Percentiles rank a stretch among this genome's conserved stretches.
Evolutionary conservation across 2,329 filamentous ascomycete species (phyloP).

Genomic region (Hymenoscyphus repandus): DNA sequence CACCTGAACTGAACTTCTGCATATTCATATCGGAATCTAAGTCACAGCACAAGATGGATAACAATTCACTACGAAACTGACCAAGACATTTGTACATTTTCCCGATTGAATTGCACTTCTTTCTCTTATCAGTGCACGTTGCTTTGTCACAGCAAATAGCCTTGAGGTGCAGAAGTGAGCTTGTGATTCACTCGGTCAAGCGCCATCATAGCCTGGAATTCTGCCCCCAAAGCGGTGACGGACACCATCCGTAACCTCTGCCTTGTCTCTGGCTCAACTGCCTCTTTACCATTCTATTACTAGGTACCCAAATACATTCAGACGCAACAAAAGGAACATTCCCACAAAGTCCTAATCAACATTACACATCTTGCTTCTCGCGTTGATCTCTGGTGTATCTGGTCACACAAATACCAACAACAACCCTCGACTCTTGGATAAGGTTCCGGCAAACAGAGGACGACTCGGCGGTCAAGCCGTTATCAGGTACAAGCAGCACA

Average conservation of each 20-base stretch:
- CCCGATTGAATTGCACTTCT: too few relatives aligned
- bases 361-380: too few relatives aligned
- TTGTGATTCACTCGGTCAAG: constrained; percentile 2
- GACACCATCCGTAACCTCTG: background rate
- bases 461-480: constrained; percentile 3
- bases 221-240: constrained; percentile 1
- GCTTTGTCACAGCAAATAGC: background rate
- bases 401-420: background rate
- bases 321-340: too few relatives aligned
- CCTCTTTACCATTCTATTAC: background rate
- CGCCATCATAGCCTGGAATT: background rate
- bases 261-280: background rate
- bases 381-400: too few relatives aligned
- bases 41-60: too few relatives aligned
- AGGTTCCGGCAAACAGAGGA: constrained; percentile 1
- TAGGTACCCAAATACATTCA: too few relatives aligned
- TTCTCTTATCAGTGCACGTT: background rate
- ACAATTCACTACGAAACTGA: too few relatives aligned
- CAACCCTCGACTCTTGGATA: constrained; percentile 1
- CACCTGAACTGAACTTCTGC: too few relatives aligned
- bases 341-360: too few relatives aligned
- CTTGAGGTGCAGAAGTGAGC: background rate
- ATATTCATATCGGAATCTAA: too few relatives aligned
- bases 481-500: constrained; percentile 6
- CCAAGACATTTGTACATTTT: too few relatives aligned